Percentiles rank a stretch among this genome's conserved stretches.
Conservation (phyloP, 2,329 filamentous ascomycete genomes). For the Zasmidium cellare region DNA sequence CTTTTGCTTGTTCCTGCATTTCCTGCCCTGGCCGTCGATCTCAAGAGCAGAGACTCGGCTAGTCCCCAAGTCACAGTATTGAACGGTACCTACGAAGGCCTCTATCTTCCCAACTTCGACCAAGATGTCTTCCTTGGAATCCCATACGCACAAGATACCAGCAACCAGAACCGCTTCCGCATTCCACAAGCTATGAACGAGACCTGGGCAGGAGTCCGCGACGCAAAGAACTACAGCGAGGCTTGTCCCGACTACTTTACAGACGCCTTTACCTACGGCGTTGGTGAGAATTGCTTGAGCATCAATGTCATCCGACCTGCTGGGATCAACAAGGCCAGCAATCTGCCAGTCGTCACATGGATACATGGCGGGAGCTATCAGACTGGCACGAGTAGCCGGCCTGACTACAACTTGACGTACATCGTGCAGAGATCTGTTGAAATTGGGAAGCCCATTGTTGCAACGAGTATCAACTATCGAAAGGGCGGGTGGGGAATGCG, state of each 20-base stretch:
- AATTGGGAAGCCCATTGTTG: conserved; percentile 54
- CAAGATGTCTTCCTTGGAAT: conserved; percentile 50
- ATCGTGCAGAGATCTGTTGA: conserved; percentile 51
- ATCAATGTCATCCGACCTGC: conserved; percentile 61
- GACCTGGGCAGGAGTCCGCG: conserved; percentile 15
- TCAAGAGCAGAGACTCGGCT: background rate
- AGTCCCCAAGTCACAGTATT: conserved; percentile 9
- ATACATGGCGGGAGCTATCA: conserved; percentile 47
- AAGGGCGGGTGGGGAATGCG: conserved; percentile 70
- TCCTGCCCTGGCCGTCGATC: background rate
- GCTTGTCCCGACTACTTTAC: conserved; percentile 19
- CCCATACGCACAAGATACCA: conserved; percentile 38
- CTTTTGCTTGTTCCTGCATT: background rate
- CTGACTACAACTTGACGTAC: conserved; percentile 61
- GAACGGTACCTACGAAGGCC: conserved; percentile 44
- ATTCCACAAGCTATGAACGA: conserved; percentile 26
- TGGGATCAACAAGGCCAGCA: conserved; percentile 37
- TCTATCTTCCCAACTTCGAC: conserved; percentile 40
- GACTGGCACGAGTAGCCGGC: conserved; percentile 16
- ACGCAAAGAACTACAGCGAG: conserved; percentile 19
- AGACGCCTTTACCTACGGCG: conserved; percentile 15
- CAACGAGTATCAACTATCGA: conserved; percentile 63
- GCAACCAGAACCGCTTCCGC: conserved; percentile 34
- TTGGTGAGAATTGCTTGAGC: conserved; percentile 58
- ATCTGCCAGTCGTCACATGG: conserved; percentile 60